A percentile compares a stretch with the other conserved stretches of the same genome.
These are phyloP conservation scores for Oryza australiensis DNA, from an alignment of 176 grass and related monocot species.

Conservation along the genomic window DNA sequence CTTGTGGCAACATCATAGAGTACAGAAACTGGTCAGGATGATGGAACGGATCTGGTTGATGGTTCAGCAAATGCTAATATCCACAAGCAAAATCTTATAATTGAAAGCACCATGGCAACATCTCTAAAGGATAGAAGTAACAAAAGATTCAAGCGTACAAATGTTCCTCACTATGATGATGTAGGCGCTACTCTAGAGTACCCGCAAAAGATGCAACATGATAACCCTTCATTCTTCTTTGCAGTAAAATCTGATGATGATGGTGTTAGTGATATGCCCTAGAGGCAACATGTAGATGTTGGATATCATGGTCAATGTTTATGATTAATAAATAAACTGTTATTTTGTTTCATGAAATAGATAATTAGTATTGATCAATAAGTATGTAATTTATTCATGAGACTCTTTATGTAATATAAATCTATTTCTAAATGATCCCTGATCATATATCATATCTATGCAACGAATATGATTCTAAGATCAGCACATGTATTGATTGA, in stretches of 20 bases:
- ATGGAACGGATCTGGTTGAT: constrained; percentile 44
- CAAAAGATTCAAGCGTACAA: constrained; percentile 44
- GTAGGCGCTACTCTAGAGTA: constrained; percentile 74
- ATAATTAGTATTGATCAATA: no score
- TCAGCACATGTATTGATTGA: no score
- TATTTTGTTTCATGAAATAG: no score
- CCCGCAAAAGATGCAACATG: constrained; percentile 80
- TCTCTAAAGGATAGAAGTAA: constrained; percentile 50
- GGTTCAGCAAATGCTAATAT: constrained; percentile 40
- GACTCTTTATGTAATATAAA: no score
- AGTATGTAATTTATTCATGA: no score
- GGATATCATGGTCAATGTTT: no score
- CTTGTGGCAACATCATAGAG: constrained; percentile 50
- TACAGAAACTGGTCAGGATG: constrained; percentile 56
- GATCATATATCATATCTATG: no score
- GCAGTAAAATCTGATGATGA: constrained; percentile 68
- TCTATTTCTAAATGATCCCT: no score
- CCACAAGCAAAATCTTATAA: constrained; percentile 36
- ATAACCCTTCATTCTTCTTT: constrained; percentile 85
- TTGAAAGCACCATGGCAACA: constrained; percentile 20
- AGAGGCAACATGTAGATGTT: no score
- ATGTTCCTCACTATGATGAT: constrained; percentile 56
- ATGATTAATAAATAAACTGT: no score
- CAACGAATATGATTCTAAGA: no score
- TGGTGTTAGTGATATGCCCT: no score